These are phyloP conservation scores for Paracamarosporium sp. DNA, from an alignment of 2,329 filamentous ascomycete species.

Conservation along the genomic window DNA sequence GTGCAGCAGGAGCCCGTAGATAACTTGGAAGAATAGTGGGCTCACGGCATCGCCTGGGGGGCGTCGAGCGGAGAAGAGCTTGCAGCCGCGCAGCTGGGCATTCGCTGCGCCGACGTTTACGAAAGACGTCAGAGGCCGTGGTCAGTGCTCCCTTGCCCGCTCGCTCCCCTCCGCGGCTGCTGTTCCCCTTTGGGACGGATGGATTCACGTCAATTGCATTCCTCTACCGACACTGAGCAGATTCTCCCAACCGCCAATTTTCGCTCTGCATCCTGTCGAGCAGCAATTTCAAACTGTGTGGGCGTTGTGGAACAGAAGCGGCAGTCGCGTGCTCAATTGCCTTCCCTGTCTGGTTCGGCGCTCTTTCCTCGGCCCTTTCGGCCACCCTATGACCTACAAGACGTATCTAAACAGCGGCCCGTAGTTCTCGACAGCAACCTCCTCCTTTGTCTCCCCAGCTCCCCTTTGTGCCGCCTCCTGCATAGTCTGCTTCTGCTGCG, in stretches of 20 bases:
- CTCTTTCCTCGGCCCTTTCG: not conserved
- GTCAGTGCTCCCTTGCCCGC: not conserved
- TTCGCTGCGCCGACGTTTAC: no score
- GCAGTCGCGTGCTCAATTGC: not conserved
- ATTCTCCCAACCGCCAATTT: not conserved
- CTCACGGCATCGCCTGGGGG: not conserved
- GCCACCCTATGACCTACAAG: conserved; percentile 21
- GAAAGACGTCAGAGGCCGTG: not conserved
- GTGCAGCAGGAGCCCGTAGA: not conserved
- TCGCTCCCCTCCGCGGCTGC: not conserved
- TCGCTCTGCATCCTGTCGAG: not conserved
- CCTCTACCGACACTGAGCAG: not conserved
- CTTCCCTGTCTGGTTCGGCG: not conserved
- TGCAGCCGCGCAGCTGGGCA: no score
- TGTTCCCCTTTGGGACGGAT: not conserved
- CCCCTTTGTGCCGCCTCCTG: conserved; percentile 23
- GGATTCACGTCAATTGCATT: no score
- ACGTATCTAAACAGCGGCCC: conserved; percentile 42
- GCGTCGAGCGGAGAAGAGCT: not conserved
- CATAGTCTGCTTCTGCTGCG: conserved; percentile 31
- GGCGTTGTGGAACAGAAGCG: not conserved
- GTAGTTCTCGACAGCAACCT: conserved; percentile 41
- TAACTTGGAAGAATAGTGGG: not conserved
- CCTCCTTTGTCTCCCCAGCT: conserved; percentile 13
- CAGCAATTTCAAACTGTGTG: not conserved